phyloP scores from a whole-genome alignment of 352 stramenopile genomes.

The Saprolegnia parasitica region DNA sequence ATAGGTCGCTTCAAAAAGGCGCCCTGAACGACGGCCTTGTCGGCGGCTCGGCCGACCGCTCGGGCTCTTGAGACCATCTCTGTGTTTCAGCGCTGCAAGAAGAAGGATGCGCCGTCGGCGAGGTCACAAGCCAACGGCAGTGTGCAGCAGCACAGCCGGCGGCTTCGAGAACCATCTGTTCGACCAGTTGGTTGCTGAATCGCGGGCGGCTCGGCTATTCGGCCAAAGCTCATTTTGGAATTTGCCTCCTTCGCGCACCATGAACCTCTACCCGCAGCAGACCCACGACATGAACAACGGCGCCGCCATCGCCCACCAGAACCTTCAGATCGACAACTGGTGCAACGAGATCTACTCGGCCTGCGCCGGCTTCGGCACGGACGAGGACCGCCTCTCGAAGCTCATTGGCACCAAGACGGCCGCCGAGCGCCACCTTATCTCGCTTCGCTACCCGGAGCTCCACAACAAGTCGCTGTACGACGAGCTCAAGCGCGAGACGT shows the following conservation, averaged over 20 bases:
- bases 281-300: conserved; percentile 60
- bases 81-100: not conserved
- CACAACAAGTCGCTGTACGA: conserved; percentile 51
- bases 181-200: not conserved
- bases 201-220: not conserved
- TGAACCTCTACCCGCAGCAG: conserved; percentile 74
- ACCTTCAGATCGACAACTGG: conserved; percentile 43
- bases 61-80: not conserved
- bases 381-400: conserved; percentile 45
- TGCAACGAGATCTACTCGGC: conserved; percentile 58
- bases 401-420: conserved; percentile 53
- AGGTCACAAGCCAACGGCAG: not conserved
- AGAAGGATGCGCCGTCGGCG: not conserved
- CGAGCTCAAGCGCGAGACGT: conserved; percentile 59
- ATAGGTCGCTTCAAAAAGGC: not conserved
- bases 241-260: conserved; percentile 29
- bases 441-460: conserved; percentile 58
- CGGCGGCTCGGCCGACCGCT: not conserved
- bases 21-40: not conserved
- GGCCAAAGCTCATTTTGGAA: conserved; percentile 4
- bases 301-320: conserved; percentile 38
- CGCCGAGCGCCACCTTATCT: conserved; percentile 59
- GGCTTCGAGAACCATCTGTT: not conserved
- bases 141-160: not conserved
- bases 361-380: conserved; percentile 59